phyloP scores from a whole-genome alignment of 208 protist species.

The Vickermania spadyakhi region DNA sequence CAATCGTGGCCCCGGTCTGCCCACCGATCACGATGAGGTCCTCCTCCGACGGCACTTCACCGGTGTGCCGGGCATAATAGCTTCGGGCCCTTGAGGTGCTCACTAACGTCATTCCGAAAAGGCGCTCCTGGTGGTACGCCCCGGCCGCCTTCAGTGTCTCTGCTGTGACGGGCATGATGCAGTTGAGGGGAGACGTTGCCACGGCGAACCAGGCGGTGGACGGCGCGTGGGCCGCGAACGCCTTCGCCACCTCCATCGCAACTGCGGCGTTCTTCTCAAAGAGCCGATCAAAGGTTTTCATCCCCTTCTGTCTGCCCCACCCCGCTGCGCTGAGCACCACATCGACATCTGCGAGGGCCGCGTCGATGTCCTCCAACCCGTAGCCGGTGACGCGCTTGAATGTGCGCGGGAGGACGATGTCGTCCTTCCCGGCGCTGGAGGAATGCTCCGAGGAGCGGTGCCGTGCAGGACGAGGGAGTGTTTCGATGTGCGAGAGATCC shows the following conservation, averaged over 20 bases:
- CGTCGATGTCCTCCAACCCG: slow-evolving; percentile 12
- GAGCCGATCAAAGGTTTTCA: slow-evolving; percentile 70
- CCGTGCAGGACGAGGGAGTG: slow-evolving; percentile 4
- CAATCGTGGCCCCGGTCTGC: slow-evolving; percentile 89
- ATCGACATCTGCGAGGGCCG: slow-evolving; percentile 32
- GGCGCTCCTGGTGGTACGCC: slow-evolving; percentile 36
- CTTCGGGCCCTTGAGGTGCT: slow-evolving; percentile 67
- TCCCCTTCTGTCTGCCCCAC: slow-evolving; percentile 70
- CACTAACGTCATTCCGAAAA: slow-evolving; percentile 79
- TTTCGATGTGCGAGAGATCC: slow-evolving; percentile 26
- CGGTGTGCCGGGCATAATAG: slow-evolving; percentile 41
- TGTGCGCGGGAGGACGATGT: not conserved
- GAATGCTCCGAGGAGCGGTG: not conserved
- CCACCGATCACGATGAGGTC: slow-evolving; percentile 86
- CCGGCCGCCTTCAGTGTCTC: slow-evolving; percentile 47
- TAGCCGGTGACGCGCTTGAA: slow-evolving; percentile 2
- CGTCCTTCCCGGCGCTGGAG: not conserved
- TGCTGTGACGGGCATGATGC: slow-evolving; percentile 65
- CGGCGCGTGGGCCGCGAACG: slow-evolving; percentile 38
- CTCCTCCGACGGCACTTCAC: slow-evolving; percentile 24
- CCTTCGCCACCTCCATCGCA: slow-evolving; percentile 11
- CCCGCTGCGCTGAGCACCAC: slow-evolving; percentile 74
- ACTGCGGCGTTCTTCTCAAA: slow-evolving; percentile 75
- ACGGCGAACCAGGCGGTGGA: slow-evolving; percentile 58
- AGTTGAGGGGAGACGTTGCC: slow-evolving; percentile 85